These are phyloP conservation scores for Trichoderma semiorbis DNA, from an alignment of 2,329 filamentous ascomycete genomes.

Conservation along the genomic window DNA sequence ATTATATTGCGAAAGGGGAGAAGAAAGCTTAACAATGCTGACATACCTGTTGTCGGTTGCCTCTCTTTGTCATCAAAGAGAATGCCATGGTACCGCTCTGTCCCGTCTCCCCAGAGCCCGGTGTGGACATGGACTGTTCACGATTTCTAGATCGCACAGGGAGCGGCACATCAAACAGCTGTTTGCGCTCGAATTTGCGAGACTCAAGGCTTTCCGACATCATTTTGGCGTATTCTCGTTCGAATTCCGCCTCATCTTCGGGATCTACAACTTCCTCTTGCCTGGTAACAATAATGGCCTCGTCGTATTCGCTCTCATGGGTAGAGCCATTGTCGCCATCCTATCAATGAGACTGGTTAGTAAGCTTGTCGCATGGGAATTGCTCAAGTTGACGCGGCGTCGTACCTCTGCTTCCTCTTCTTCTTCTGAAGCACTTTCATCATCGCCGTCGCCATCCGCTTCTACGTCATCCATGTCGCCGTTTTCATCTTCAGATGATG, in stretches of 20 bases:
- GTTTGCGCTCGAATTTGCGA: slow-evolving; percentile 91
- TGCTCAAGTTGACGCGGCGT: not conserved
- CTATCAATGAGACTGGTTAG: slow-evolving; percentile 42
- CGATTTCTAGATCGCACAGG: slow-evolving; percentile 74
- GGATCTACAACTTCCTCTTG: slow-evolving; percentile 88
- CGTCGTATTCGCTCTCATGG: slow-evolving; percentile 65
- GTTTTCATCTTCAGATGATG: slow-evolving; percentile 73
- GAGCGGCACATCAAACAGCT: slow-evolving; percentile 93
- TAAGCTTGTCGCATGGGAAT: slow-evolving; percentile 41
- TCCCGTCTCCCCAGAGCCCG: slow-evolving; percentile 23
- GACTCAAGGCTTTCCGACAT: slow-evolving; percentile 97
- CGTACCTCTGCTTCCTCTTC: slow-evolving; percentile 60
- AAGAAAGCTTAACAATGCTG: not conserved
- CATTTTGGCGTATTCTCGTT: slow-evolving; percentile 95
- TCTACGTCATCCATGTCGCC: slow-evolving; percentile 65
- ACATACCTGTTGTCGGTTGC: slow-evolving; percentile 84
- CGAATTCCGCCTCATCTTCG: slow-evolving; percentile 94
- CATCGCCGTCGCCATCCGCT: slow-evolving; percentile 57
- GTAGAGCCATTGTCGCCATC: slow-evolving; percentile 49
- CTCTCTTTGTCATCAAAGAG: slow-evolving; percentile 89
- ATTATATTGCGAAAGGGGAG: not conserved
- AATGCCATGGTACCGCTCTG: slow-evolving; percentile 78
- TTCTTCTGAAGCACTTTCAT: slow-evolving; percentile 57
- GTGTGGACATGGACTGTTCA: slow-evolving; percentile 43
- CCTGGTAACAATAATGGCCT: slow-evolving; percentile 86